These are phyloP conservation scores for Aureobasidium sp. DNA, from an alignment of 2,329 filamentous ascomycete genomes.

Conservation along the genomic window DNA sequence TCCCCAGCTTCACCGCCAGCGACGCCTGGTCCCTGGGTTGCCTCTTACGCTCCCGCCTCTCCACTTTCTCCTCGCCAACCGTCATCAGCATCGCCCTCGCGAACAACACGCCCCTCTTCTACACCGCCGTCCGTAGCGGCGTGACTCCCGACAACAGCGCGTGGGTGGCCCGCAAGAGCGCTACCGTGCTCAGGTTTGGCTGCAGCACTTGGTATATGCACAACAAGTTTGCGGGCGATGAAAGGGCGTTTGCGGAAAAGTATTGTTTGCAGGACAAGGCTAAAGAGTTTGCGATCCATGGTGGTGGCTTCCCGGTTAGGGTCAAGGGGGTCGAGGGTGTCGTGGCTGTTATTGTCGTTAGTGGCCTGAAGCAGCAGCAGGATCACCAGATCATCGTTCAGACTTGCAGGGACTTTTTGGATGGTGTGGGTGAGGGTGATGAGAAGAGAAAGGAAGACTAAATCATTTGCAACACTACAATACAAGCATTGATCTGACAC, in stretches of 20 bases:
- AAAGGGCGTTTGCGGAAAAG: slow-evolving; percentile 55
- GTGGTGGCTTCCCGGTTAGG: slow-evolving; percentile 63
- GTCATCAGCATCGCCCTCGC: slow-evolving; percentile 58
- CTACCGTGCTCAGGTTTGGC: slow-evolving; percentile 63
- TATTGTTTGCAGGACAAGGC: slow-evolving; percentile 50
- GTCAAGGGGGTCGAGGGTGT: slow-evolving; percentile 67
- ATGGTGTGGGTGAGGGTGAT: slow-evolving; percentile 17
- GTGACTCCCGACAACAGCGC: slow-evolving; percentile 51
- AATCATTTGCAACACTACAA: neutral
- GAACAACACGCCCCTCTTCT: slow-evolving; percentile 56
- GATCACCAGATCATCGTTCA: slow-evolving; percentile 71
- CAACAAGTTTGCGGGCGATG: slow-evolving; percentile 56
- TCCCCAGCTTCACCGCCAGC: slow-evolving; percentile 50
- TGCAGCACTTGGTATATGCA: slow-evolving; percentile 62
- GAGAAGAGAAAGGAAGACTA: slow-evolving; percentile 32
- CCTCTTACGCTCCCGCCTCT: slow-evolving; percentile 54
- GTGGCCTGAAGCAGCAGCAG: slow-evolving; percentile 65
- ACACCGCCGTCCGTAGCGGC: slow-evolving; percentile 57
- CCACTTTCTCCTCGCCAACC: slow-evolving; percentile 45
- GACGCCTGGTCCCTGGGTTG: slow-evolving; percentile 59
- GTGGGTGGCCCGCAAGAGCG: slow-evolving; percentile 59
- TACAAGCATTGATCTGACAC: neutral
- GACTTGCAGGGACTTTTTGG: slow-evolving; percentile 48
- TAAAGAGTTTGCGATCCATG: slow-evolving; percentile 65
- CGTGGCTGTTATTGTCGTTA: slow-evolving; percentile 66